Conservation (phyloP, 306 rosid species). For the Fragaria ananassa region DNA sequence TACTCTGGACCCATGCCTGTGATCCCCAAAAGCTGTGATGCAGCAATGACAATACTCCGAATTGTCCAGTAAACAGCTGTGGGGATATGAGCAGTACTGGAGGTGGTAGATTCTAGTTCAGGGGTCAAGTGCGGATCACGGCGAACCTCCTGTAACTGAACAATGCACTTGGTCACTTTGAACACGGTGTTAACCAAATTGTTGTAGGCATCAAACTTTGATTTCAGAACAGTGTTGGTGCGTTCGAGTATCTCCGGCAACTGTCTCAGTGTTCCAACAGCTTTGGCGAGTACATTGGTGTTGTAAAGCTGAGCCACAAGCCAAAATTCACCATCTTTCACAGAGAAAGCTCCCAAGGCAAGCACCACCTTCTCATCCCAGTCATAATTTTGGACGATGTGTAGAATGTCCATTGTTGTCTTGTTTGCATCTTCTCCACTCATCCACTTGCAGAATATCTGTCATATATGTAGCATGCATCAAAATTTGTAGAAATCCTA, state of each 20-base stretch:
- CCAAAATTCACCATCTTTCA: slow-evolving; percentile 59
- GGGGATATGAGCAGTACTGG: slow-evolving; percentile 36
- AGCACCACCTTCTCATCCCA: slow-evolving; percentile 72
- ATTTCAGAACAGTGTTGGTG: slow-evolving; percentile 26
- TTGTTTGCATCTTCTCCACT: slow-evolving; percentile 52
- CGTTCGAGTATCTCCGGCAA: slow-evolving; percentile 43
- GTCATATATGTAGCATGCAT: neutral
- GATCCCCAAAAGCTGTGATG: slow-evolving; percentile 44
- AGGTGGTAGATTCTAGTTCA: slow-evolving; percentile 26
- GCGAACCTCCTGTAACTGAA: slow-evolving; percentile 51
- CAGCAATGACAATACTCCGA: slow-evolving; percentile 50
- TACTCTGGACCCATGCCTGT: slow-evolving; percentile 48
- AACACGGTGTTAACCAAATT: slow-evolving; percentile 42
- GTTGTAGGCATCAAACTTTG: slow-evolving; percentile 43
- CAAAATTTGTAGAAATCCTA: neutral
- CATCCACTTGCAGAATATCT: slow-evolving; percentile 52
- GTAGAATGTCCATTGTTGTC: slow-evolving; percentile 49
- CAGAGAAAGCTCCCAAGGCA: slow-evolving; percentile 55
- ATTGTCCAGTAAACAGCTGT: slow-evolving; percentile 69
- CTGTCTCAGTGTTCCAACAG: slow-evolving; percentile 48
- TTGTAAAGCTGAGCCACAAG: slow-evolving; percentile 43
- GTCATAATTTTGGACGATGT: slow-evolving; percentile 42
- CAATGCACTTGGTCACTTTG: slow-evolving; percentile 48
- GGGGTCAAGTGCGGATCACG: slow-evolving; percentile 32
- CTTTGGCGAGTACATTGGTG: slow-evolving; percentile 47